Conservation (phyloP, 1,284 basidiomycete species). For the Tilletia indica region DNA sequence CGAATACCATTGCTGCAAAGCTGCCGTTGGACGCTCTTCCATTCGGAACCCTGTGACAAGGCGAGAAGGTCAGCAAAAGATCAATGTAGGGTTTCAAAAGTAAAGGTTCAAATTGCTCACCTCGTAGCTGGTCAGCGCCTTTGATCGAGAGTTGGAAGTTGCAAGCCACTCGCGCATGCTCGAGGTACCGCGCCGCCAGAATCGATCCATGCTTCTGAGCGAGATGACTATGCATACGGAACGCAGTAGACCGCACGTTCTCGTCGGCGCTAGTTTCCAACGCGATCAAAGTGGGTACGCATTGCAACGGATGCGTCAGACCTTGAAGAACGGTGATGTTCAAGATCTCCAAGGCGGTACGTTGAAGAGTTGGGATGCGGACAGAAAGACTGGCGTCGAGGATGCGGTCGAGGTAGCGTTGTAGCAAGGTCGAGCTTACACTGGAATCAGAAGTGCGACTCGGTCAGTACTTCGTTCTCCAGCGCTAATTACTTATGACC, state of each 20-base stretch:
- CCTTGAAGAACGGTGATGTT: constrained; percentile 91
- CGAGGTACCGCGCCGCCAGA: constrained; percentile 77
- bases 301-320: constrained; percentile 88
- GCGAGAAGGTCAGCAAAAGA: constrained; percentile 21
- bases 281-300: constrained; percentile 86
- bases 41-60: constrained; percentile 60
- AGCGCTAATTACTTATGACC: not conserved
- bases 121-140: constrained; percentile 28
- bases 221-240: constrained; percentile 74
- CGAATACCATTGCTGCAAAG: constrained; percentile 85
- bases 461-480: not conserved
- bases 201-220: constrained; percentile 86
- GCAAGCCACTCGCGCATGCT: constrained; percentile 76
- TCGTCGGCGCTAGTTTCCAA: constrained; percentile 77
- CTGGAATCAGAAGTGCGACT: constrained; percentile 58
- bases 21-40: constrained; percentile 66
- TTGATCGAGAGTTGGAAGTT: constrained; percentile 66
- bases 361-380: constrained; percentile 64
- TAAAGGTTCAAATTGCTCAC: not conserved
- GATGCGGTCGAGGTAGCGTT: constrained; percentile 81
- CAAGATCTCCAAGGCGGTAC: constrained; percentile 82
- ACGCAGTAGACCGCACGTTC: constrained; percentile 71
- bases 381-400: constrained; percentile 68
- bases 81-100: constrained; percentile 16
- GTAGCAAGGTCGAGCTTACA: constrained; percentile 86